Evolutionary conservation across 371 early-diverging fungal species (phyloP).

Genomic region (Mucor velutinosus): DNA sequence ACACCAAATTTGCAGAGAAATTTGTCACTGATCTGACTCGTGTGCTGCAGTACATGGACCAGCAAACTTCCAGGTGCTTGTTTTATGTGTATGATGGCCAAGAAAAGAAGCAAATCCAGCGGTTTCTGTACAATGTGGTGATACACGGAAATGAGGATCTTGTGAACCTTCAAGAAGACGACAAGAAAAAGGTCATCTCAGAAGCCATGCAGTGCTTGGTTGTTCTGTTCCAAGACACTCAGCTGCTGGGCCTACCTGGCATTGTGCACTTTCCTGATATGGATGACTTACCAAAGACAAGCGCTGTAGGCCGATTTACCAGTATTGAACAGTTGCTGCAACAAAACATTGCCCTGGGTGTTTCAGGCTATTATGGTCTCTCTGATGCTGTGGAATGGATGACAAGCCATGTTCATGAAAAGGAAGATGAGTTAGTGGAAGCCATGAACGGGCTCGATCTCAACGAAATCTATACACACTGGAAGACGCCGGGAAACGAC

Average conservation of each 20-base stretch:
- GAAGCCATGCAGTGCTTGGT: constrained; percentile 33
- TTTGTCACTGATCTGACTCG: constrained; percentile 19
- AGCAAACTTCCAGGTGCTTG: constrained; percentile 18
- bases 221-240: constrained; percentile 34
- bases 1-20: constrained; percentile 5
- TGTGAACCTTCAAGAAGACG: neutral
- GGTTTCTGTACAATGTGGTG: constrained; percentile 25
- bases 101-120: constrained; percentile 22
- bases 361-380: constrained; percentile 36
- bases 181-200: constrained; percentile 3
- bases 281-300: constrained; percentile 3
- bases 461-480: neutral
- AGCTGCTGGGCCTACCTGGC: constrained; percentile 26
- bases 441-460: neutral
- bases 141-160: constrained; percentile 7
- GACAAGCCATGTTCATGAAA: neutral
- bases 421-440: neutral
- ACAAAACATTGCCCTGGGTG: constrained; percentile 40
- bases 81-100: constrained; percentile 28
- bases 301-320: constrained; percentile 21
- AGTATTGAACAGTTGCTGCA: constrained; percentile 31
- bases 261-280: constrained; percentile 10
- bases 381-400: constrained; percentile 31
- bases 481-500: neutral
- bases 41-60: constrained; percentile 9